Evolutionary conservation across 768 basidiomycete species (phyloP).

Genomic region (Suillus sp.): DNA sequence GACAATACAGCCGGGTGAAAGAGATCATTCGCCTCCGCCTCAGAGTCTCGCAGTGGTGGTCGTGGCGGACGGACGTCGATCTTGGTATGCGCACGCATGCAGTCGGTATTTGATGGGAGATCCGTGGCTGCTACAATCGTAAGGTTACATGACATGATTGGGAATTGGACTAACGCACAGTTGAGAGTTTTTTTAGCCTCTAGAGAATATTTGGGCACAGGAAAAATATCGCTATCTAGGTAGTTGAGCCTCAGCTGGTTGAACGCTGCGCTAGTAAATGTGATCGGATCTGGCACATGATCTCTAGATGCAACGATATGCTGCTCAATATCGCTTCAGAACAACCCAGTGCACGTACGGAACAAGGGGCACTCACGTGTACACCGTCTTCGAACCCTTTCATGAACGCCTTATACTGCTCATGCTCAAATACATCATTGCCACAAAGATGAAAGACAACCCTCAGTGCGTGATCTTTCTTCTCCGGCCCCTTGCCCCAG

Average conservation of each 20-base stretch:
- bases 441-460: constrained; percentile 2
- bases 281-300: neutral
- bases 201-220: constrained; percentile 1
- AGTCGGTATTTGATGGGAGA: neutral
- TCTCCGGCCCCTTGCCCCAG: neutral
- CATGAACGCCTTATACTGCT: constrained; percentile 74
- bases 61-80: neutral
- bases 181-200: neutral
- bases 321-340: neutral
- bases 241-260: neutral
- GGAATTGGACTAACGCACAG: neutral
- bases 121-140: neutral
- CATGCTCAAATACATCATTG: constrained; percentile 60
- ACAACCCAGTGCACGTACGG: neutral
- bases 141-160: neutral
- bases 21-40: neutral
- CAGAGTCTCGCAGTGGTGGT: neutral
- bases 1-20: neutral
- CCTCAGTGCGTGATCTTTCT: neutral
- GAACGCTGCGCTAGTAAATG: constrained; percentile 2
- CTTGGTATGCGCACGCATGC: neutral
- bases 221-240: neutral
- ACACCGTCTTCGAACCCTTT: constrained; percentile 57
- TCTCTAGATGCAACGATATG: constrained; percentile 1
- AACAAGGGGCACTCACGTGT: constrained; percentile 49